Evolutionary conservation across 176 grass and related monocot genomes (phyloP).

Genomic region (Lolium perenne): DNA sequence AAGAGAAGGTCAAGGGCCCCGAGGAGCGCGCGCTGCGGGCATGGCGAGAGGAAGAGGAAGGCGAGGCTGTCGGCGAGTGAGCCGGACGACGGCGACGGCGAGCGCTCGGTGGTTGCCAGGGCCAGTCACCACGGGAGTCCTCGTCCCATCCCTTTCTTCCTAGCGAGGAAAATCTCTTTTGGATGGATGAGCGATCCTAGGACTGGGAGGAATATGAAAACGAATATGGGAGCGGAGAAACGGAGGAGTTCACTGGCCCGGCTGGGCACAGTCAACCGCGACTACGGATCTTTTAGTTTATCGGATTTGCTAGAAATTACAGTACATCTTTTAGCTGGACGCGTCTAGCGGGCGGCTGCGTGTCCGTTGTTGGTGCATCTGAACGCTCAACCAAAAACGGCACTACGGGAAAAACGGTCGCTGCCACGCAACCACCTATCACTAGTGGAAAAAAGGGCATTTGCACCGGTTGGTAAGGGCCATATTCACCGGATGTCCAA

Average conservation of each 20-base stretch:
- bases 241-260: not conserved
- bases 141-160: not conserved
- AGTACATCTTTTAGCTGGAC: no score
- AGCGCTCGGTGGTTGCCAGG: constrained; percentile 38
- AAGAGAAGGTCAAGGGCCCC: constrained; percentile 37
- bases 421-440: no score
- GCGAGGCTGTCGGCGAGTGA: constrained; percentile 1
- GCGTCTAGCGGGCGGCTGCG: no score
- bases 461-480: no score
- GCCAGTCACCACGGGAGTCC: constrained; percentile 36
- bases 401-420: no score
- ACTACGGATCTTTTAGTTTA: no score
- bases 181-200: not conserved
- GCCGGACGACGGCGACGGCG: not conserved
- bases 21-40: constrained; percentile 38
- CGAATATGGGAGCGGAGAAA: not conserved
- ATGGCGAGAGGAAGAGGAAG: constrained; percentile 40
- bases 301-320: no score
- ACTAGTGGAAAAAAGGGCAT: no score
- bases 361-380: no score
- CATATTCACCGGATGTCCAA: no score
- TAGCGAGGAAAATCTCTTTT: not conserved
- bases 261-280: not conserved
- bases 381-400: no score
- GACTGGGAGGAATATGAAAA: not conserved